These are phyloP conservation scores for Thelephora aurantiotincta DNA, from an alignment of 768 basidiomycete species.

Conservation along the genomic window DNA sequence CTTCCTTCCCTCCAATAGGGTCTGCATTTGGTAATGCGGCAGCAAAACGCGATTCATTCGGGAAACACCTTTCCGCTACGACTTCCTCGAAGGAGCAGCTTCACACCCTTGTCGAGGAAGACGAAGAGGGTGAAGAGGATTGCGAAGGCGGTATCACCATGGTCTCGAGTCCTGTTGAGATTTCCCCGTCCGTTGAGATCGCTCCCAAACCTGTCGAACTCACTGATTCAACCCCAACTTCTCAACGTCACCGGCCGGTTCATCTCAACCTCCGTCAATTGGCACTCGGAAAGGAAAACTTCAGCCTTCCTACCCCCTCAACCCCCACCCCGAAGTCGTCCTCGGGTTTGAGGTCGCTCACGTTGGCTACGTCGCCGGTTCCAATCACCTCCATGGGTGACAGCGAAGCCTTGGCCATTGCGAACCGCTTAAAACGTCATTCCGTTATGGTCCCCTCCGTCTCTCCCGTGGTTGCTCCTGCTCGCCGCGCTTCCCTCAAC, in stretches of 20 bases:
- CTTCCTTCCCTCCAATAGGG: conserved; percentile 37
- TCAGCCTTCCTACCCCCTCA: conserved; percentile 32
- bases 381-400: conserved; percentile 4
- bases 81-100: conserved; percentile 64
- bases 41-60: conserved; percentile 70
- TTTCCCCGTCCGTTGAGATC: neutral
- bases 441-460: conserved; percentile 21
- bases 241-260: conserved; percentile 47
- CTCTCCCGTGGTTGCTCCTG: conserved; percentile 13
- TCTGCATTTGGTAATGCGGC: conserved; percentile 25
- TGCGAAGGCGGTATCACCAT: conserved; percentile 13
- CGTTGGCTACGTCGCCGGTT: conserved; percentile 22
- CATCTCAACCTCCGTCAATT: conserved; percentile 57
- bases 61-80: conserved; percentile 46
- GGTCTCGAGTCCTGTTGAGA: conserved; percentile 2
- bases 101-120: conserved; percentile 70
- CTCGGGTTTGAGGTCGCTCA: conserved; percentile 36
- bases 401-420: conserved; percentile 2
- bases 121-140: conserved; percentile 71
- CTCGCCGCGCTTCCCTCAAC: conserved; percentile 20
- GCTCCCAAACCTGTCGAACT: conserved; percentile 5
- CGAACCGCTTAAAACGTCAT: conserved; percentile 18
- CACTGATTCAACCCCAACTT: conserved; percentile 14
- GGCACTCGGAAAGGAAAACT: conserved; percentile 29
- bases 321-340: conserved; percentile 35